Base-by-base conservation (phyloP, 345 rosid species). In the Eucalyptus fibrosa region DNA sequence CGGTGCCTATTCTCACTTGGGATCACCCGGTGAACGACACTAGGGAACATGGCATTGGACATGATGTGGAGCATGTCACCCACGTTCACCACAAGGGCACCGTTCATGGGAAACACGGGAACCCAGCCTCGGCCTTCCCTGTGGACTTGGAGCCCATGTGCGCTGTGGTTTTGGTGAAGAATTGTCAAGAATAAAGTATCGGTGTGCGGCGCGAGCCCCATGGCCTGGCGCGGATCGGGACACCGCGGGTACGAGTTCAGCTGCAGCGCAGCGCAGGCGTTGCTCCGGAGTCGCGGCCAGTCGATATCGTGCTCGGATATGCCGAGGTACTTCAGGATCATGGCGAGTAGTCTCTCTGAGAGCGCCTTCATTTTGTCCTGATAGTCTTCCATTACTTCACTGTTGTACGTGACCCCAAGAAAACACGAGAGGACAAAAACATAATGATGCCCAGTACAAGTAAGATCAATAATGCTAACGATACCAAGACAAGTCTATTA, bases 201-300 rank as follows among this genome's bases (percentile, higher is more conserved):
- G 14, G 97, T 97, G 92, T 97, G 99, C 5, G 99, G 95, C 21
- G 98, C 98, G 88, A 97, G 91, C 69, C 99, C 99, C 97, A 95
- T 92, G 60, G 94, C 96, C 50, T 90, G 92, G 67, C 91, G 89
- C 0, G 99, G 99, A 60, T 96, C 92, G 5, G 98, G 99, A 89
- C 99, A 97, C 26, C 90, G 88, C 16, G 99, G 99, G 91, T 96
- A 97, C 18, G 95, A 95, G 92, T 97, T 97, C 55, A 97, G 96
- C 89, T 97, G 99, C 34, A 96, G 88, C 24, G 95, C 94, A 3
- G 93, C 44, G 87, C 88, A 90, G 7, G 91, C 45, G 34, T 53
- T 9, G 49, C 83, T 65, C 47, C 19, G 34, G 13, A 55, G 86
- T 12, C 15, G 89, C 50, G 60, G 85, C 92, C 95, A 92, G 89